Percentiles rank a stretch among this genome's conserved stretches.
These are phyloP conservation scores for Fonsecaea nubica DNA, from an alignment of 2,329 filamentous ascomycete species.

Conservation along the genomic window DNA sequence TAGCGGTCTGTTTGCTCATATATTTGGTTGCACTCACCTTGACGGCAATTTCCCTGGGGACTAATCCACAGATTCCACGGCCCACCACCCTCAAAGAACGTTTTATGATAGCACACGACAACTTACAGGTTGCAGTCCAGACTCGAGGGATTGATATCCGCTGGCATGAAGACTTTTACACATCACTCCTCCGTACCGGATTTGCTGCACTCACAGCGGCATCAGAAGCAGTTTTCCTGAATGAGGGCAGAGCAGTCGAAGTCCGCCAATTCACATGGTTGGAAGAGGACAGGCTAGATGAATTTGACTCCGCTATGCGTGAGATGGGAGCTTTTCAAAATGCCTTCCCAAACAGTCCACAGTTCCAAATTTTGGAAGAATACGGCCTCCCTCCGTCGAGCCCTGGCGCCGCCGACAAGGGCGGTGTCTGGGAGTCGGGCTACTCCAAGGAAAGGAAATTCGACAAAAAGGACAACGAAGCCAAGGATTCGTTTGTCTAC, in stretches of 20 bases:
- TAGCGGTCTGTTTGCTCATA: constrained; percentile 75
- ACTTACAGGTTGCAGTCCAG: constrained; percentile 90
- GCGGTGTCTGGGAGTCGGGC: constrained; percentile 52
- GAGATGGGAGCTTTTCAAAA: constrained; percentile 27
- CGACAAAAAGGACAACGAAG: constrained; percentile 45
- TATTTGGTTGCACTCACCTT: constrained; percentile 78
- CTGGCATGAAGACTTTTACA: constrained; percentile 94
- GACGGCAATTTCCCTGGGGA: constrained; percentile 68
- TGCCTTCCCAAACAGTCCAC: constrained; percentile 26
- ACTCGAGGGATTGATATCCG: constrained; percentile 80
- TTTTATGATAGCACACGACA: constrained; percentile 75
- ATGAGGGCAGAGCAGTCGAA: constrained; percentile 80
- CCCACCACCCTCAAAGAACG: constrained; percentile 63
- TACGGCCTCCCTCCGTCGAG: constrained; percentile 43
- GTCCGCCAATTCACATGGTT: constrained; percentile 84
- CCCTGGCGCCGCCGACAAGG: constrained; percentile 44
- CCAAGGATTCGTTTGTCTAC: constrained; percentile 44
- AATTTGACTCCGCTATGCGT: constrained; percentile 66
- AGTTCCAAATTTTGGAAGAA: constrained; percentile 43
- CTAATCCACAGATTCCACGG: constrained; percentile 57
- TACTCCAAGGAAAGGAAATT: constrained; percentile 55
- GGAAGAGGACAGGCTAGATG: constrained; percentile 81
- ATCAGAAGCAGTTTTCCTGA: constrained; percentile 93
- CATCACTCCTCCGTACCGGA: constrained; percentile 81
- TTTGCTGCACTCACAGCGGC: constrained; percentile 91